These are phyloP conservation scores for Monosporozyma aerobia DNA, from an alignment of 805 yeast species.

Conservation along the genomic window DNA sequence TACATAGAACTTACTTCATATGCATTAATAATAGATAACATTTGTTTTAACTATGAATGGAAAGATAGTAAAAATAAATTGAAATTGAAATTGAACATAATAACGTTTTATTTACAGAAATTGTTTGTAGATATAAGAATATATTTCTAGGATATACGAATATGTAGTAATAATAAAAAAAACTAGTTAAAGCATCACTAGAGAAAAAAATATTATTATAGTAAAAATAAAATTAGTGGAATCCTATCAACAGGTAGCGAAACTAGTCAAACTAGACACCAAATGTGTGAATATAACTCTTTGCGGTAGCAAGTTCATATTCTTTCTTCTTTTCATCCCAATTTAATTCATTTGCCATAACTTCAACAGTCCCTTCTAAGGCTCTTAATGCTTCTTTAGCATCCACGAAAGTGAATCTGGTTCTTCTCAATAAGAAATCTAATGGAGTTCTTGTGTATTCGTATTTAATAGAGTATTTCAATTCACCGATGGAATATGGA, in stretches of 20 bases:
- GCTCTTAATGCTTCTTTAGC: constrained; percentile 73
- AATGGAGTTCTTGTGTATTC: constrained; percentile 84
- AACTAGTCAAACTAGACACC: background rate
- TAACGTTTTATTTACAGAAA: too few species aligned
- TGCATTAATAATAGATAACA: background rate
- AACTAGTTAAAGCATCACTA: background rate
- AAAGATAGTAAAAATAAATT: too few species aligned
- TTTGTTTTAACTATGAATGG: background rate
- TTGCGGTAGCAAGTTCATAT: constrained; percentile 42
- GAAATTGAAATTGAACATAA: too few species aligned
- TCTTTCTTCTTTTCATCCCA: constrained; percentile 59
- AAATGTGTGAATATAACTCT: constrained; percentile 53
- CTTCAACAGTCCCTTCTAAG: constrained; percentile 74
- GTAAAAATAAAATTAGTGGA: background rate
- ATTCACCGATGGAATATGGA: constrained; percentile 87
- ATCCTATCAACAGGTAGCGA: background rate
- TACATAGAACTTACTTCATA: background rate
- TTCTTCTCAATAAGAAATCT: constrained; percentile 88
- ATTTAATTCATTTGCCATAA: constrained; percentile 69
- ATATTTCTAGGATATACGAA: too few species aligned
- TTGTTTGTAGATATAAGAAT: too few species aligned
- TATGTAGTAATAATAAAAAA: too few species aligned
- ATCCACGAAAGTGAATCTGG: constrained; percentile 85
- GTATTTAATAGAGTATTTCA: constrained; percentile 67
- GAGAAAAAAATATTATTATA: background rate